Conservation (phyloP, 2,329 filamentous ascomycete species). For the Talaromyces marneffei region DNA sequence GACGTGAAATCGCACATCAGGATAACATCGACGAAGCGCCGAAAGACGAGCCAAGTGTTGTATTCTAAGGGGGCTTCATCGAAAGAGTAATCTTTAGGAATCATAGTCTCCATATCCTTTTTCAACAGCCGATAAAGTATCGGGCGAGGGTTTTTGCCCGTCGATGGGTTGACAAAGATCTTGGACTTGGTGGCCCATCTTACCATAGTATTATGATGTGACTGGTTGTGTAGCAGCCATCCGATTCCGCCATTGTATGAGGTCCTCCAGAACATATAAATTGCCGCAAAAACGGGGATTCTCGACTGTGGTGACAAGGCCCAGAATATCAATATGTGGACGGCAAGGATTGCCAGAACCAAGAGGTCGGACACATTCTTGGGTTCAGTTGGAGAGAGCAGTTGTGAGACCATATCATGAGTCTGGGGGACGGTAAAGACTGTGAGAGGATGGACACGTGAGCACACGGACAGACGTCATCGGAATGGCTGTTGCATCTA, state of each 20-base stretch:
- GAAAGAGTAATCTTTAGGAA: constrained; percentile 87
- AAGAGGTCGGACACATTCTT: constrained; percentile 86
- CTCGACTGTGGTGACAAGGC: constrained; percentile 63
- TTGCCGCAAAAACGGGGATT: constrained; percentile 69
- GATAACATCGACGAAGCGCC: constrained; percentile 90
- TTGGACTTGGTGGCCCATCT: constrained; percentile 80
- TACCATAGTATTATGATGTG: constrained; percentile 77
- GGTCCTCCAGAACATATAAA: constrained; percentile 89
- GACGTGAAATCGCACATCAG: constrained; percentile 98
- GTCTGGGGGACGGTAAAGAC: constrained; percentile 94
- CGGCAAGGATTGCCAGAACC: constrained; percentile 70
- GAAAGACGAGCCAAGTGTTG: constrained; percentile 97
- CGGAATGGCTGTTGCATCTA: background rate
- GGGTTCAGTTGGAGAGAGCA: constrained; percentile 87
- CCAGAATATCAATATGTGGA: constrained; percentile 70
- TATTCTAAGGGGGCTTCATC: constrained; percentile 93
- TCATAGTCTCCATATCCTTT: constrained; percentile 87
- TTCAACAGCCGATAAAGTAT: constrained; percentile 79
- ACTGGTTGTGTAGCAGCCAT: constrained; percentile 80
- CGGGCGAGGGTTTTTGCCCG: constrained; percentile 76
- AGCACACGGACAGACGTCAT: constrained; percentile 17
- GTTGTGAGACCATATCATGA: constrained; percentile 97
- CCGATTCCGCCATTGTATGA: constrained; percentile 94
- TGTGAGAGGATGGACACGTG: constrained; percentile 37
- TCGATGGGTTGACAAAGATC: constrained; percentile 76